Evolutionary conservation across 768 basidiomycete species (phyloP).

Genomic region (Fomitopsis pulvina): DNA sequence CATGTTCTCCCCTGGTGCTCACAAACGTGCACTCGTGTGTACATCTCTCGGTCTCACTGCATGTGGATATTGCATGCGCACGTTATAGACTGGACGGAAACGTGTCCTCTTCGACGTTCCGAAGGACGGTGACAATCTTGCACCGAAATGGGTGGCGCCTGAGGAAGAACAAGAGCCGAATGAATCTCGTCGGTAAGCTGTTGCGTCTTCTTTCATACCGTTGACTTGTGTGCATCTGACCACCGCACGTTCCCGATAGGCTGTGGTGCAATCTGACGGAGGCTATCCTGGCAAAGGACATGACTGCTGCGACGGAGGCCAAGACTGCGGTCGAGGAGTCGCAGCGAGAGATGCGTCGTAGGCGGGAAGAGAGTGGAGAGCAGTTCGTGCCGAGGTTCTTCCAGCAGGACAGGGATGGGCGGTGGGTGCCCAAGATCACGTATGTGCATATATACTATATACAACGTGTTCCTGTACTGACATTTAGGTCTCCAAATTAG

Average conservation of each 20-base stretch:
- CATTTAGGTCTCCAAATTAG: conserved; percentile 30
- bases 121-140: conserved; percentile 66
- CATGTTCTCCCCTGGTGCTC: neutral
- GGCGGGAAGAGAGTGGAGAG: conserved; percentile 67
- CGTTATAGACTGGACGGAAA: conserved; percentile 64
- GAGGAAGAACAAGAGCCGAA: conserved; percentile 85
- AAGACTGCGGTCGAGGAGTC: conserved; percentile 89
- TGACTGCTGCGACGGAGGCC: conserved; percentile 89
- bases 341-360: conserved; percentile 74
- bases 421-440: conserved; percentile 79
- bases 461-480: conserved; percentile 5
- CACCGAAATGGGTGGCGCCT: conserved; percentile 78
- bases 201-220: neutral
- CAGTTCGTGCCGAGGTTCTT: conserved; percentile 79
- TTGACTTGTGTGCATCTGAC: neutral
- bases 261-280: conserved; percentile 81
- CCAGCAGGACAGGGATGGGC: conserved; percentile 55
- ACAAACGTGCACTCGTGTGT: neutral
- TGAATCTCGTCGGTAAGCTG: conserved; percentile 74
- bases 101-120: conserved; percentile 80
- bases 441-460: conserved; percentile 29
- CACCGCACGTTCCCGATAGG: conserved; percentile 27
- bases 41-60: neutral
- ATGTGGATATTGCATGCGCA: neutral
- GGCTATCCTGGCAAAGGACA: conserved; percentile 83